Base-by-base conservation (phyloP, 345 rosid species). In the Physaria fendleri region DNA sequence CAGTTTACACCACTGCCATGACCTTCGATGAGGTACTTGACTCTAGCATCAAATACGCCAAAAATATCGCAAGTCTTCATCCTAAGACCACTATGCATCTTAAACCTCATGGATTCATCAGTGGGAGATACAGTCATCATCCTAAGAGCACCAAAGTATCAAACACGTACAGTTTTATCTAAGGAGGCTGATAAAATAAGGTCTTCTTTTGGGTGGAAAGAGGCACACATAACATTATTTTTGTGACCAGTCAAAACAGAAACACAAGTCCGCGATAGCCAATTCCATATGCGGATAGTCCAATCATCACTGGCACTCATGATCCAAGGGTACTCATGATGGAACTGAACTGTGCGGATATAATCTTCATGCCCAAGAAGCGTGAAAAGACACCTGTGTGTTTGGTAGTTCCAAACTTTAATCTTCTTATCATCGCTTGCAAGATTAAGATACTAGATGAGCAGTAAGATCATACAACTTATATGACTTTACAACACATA, bases 281-380 rank as follows among this genome's bases (percentile, higher is more conserved):
- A 90, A 69, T 93, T 93, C 97, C 99, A 90, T 49, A 93, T 79
- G 68, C 95, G 92, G 41, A 93, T 93, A 48, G 99, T 93, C 77
- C 89, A 97, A 70, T 93, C 99, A 25, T 93, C 95, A 76, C 99
- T 93, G 9, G 99, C 95, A 75, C 99, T 93, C 64, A 93, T 96
- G 32, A 93, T 93, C 99, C 99, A 93, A 0, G 97, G 97, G 71
- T 82, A 76, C 61, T 93, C 99, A 49, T 93, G 97, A 75, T 93
- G 97, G 62, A 93, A 89, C 65, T 93, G 97, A 56, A 89, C 99
- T 2, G 97, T 86, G n/a, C 95, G 90, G 58, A 86, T 84, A 49
- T 84, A 84, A 75, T 87, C 95, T 72, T 84, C 90, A 53, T 90
- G 97, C 14, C 97, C 97, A 59, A 90, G 86, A 66, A 90, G 92